Base-by-base conservation (phyloP, 2,329 filamentous ascomycete species). In the Parascedosporium putredinis region DNA sequence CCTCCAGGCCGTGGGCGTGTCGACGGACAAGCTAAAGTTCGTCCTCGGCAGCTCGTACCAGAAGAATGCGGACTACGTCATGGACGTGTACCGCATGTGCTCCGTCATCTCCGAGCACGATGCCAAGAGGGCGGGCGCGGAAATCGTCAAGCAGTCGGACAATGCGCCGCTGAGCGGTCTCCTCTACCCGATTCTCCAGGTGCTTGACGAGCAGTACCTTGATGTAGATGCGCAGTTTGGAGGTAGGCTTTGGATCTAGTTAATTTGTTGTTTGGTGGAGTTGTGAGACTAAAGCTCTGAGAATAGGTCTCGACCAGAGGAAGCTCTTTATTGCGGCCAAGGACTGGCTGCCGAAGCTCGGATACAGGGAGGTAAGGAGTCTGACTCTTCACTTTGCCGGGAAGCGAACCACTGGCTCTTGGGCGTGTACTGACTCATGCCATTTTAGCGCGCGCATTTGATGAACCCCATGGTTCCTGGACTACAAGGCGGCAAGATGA, bases 91-190 rank as follows among this genome's bases (percentile, higher is more conserved):
- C 69, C 81, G 85, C 61, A 64, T 97, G 55, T 78, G 76, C 43
- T 50, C 53, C 23, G 50, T 52, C 27, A 79, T 85, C 4, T 83
- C 83, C 12, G 81, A 89, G 67, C 81, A 90, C 62, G 83, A 93
- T 60, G 88, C 89, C 14, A 88, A 89, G 67, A 93, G 88, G 67
- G 90, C 91, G 0, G 91, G 91, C 34, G 86, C 88, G 2, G 93
- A 97, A 67, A 81, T 97, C 6, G 91, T 98, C 56, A 97, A 97
- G 75, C 89, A 97, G 71, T 81, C 84, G 3, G 78, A 79, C 51
- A 89, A 91, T 60, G 79, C 84, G 5, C 78, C 84, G 1, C 64
- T 91, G 38, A 81, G 66, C 45, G 67, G 67, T 23, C 60, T 69
- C 2, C 59, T 70, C 47, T 70, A 70, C 61, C 67, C 67, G 7